Evolutionary conservation across 2,329 filamentous ascomycete genomes (phyloP).

Genomic region (Epichloe scottii): DNA sequence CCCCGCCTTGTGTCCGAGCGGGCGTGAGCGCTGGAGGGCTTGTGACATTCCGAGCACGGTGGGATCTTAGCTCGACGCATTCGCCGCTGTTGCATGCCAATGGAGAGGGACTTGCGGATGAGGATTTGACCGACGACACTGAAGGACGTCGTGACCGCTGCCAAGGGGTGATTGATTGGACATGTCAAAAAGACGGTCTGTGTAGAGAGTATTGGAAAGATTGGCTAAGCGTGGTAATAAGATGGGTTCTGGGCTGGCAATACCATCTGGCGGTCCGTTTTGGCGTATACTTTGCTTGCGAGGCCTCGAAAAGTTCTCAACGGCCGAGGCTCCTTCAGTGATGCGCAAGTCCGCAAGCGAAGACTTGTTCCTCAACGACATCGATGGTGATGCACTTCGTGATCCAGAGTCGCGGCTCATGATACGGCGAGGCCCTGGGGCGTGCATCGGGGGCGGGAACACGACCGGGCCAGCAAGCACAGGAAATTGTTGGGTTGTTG

Average conservation of each 20-base stretch:
- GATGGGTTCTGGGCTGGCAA: slow-evolving; percentile 16
- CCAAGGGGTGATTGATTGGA: slow-evolving; percentile 23
- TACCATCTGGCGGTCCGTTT: slow-evolving; percentile 13
- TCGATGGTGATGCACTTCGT: slow-evolving; percentile 19
- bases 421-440: slow-evolving; percentile 8
- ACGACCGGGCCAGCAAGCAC: not conserved
- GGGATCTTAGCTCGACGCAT: slow-evolving; percentile 20
- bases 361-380: slow-evolving; percentile 18
- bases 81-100: slow-evolving; percentile 28
- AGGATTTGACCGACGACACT: slow-evolving; percentile 33
- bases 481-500: not conserved
- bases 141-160: slow-evolving; percentile 33
- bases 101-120: slow-evolving; percentile 33
- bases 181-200: slow-evolving; percentile 19
- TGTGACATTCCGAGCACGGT: slow-evolving; percentile 18
- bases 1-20: slow-evolving; percentile 21
- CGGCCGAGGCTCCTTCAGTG: slow-evolving; percentile 22
- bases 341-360: slow-evolving; percentile 22
- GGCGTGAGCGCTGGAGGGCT: slow-evolving; percentile 12
- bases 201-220: slow-evolving; percentile 11
- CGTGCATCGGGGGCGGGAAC: slow-evolving; percentile 6
- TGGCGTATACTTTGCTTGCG: slow-evolving; percentile 41
- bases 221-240: slow-evolving; percentile 15
- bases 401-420: slow-evolving; percentile 8
- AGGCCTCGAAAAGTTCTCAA: slow-evolving; percentile 49